Base-by-base conservation (phyloP, 805 yeast genomes). In the Nakazawaea sp. region DNA sequence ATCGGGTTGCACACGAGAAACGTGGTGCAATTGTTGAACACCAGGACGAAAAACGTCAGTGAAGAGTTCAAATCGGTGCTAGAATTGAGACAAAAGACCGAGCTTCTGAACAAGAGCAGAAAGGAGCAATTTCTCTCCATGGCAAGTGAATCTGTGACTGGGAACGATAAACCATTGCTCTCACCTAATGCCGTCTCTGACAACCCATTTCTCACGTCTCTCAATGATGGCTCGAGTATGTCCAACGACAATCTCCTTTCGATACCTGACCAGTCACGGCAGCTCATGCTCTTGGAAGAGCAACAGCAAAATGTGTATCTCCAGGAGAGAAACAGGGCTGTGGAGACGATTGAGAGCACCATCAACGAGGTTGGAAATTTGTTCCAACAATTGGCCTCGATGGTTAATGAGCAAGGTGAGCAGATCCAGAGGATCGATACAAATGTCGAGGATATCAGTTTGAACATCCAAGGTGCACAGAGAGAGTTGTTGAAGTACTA, bases 391-490 rank as follows among this genome's bases (percentile, higher is more conserved):
- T 68, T 92, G 49, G 96, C 97, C 4, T 82, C 95, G 1, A 90
- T 92, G 97, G 97, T 92, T 6, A 88, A 85, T 44, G 97, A 92
- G 58, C 98, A 92, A 61, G 90, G 97, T 28, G 98, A 92, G 50
- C 84, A 83, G 12, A 90, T 92, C 40, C 97, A 90, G 58, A 69
- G 97, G 53, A 92, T 92, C 45, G 98, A 92, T 60, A 85, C 79
- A 39, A 89, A 92, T 53, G 95, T 95, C 5, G 96, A 89, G 48
- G 97, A 92, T 52, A 87, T 90, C 37, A 78, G 86, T 50, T 56
- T 90, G 54, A 92, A 89, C 56, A 89, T 92, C 12, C 64, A 73
- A 19, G 97, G 97, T 2, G 98, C 98, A 0, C 97, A 92, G 56
- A 66, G 97, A 43, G 97, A 92, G 56, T 69, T 92, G 46, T 64